These are phyloP conservation scores for Helotiales sp. DNA, from an alignment of 2,329 filamentous ascomycete genomes.

Conservation along the genomic window DNA sequence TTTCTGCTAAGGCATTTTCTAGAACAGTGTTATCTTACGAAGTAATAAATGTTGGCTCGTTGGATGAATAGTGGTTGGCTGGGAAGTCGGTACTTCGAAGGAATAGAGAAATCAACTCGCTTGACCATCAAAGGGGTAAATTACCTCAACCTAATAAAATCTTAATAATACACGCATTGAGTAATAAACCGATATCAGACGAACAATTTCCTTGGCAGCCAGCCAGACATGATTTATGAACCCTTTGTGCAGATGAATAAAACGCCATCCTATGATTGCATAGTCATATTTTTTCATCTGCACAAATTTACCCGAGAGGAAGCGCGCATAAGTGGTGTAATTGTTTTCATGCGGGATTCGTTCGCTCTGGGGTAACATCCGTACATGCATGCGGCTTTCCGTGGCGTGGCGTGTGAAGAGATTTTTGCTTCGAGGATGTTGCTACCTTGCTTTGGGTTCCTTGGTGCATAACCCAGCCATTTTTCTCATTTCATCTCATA, in stretches of 20 bases:
- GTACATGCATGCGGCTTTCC: neutral
- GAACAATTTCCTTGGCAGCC: constrained; percentile 1
- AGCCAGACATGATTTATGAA: neutral
- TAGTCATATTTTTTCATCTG: neutral
- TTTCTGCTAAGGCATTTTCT: no score
- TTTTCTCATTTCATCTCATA: neutral
- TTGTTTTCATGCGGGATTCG: constrained; percentile 13
- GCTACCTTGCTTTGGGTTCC: neutral
- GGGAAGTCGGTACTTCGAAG: no score
- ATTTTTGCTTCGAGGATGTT: neutral
- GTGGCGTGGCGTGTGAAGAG: neutral
- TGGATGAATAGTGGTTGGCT: no score
- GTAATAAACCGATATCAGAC: neutral
- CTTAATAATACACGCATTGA: neutral
- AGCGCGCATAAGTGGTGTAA: constrained; percentile 2
- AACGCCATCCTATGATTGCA: neutral
- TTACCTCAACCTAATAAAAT: no score
- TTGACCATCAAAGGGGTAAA: no score
- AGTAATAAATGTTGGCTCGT: neutral
- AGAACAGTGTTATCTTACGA: neutral
- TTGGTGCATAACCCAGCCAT: neutral
- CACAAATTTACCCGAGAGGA: constrained; percentile 4
- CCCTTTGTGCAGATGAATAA: constrained; percentile 8
- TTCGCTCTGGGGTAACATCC: no score
- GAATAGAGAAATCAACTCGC: no score